Evolutionary conservation across 2,329 filamentous ascomycete genomes (phyloP), one percentile per base, ranked within the genome.

Genomic region (Ophiostoma populinum): DNA sequence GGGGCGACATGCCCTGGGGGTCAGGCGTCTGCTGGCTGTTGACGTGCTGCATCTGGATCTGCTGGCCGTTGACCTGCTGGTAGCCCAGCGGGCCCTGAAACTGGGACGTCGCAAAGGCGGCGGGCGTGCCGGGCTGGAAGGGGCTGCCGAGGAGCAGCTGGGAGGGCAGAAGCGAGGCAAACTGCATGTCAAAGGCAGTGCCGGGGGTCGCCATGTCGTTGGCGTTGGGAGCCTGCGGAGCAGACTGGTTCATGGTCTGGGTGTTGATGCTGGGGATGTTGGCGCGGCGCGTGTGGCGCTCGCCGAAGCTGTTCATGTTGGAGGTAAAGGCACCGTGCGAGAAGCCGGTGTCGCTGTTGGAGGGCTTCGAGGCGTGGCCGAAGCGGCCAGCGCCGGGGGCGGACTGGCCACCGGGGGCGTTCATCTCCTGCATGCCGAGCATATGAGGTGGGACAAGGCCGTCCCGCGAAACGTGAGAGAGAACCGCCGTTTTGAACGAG

Each of bases 191-290:
- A 52, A 85, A 92, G 28, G 71, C 83, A 35, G 83, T 87, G 28
- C 80, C 85, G 12, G 90, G 86, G 17, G 80, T 87, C 45, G 79
- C 67, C 71, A 93, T 73, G 44, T 92, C 85, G 48, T 67, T 70
- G 40, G 59, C 63, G 53, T 66, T 72, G 18, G 33, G 19, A 19
- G 59, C 55, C 15, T 59, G 55, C 15, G 55, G 48, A 36, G 51
- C 44, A 7, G 30, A 44, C 41, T 55, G 55, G 34, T 57, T 55
- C 55, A 79, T 67, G 43, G 72, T 63, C 51, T 79, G 75, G 16
- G 90, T 94, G 57, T 94, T 94, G 61, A 95, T 92, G 43, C 78
- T 75, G 43, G 87, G 83, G 50, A 95, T 80, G 59, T 92, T 92
- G 42, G 67, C 69, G 47, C 85, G 72, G 49, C 86, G 79, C 46